Base-by-base conservation (phyloP, 2,329 filamentous ascomycete species). In the Hypoxylon sp. region DNA sequence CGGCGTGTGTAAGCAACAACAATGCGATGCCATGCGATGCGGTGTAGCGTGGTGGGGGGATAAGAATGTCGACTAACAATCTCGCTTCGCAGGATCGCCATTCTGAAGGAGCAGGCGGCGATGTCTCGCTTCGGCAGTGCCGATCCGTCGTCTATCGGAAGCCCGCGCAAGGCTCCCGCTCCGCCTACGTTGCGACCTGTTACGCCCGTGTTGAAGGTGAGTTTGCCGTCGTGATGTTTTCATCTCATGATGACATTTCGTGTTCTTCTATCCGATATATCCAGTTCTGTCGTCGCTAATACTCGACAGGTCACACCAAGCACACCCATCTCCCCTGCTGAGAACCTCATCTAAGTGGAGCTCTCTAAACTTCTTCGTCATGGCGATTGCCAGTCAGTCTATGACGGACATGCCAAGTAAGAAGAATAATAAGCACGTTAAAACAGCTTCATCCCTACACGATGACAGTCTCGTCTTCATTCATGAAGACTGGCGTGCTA, bases 41-140 rank as follows among this genome's bases (percentile, higher is more conserved):
- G 37, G 37, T 48, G 25, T 48, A 29, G n/a, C n/a, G 3, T 8
- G 3, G 21, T 11, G 21, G 25, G 8, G 25, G 32, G 19, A 39
- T 39, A 21, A 11, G 32, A 52, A n/a, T 16, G 27, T n/a, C 23
- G 25, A 27, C 52, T 54, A 54, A 54, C 52, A 27, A 45, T 32
- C 23, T 5, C 19, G 16, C 32, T 16, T 30, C 14, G 3, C 56
- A 86, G 84, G 67, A 78, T 87, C 69, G 74, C 78, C 30, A 78
- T 84, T 68, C 78, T 86, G 65, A 83, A 83, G 70, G 83, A 86
- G 75, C 83, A 86, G 73, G 84, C 83, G 5, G 81, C 81, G 19
- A 83, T 80, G 19, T 83, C 80, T 72, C 79, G 82, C 67, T 78
- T 86, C 56, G 81, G 83, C 67, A 56, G 65, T 43, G 47, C 63